A percentile compares a stretch with the other conserved stretches of the same genome.
Conservation (phyloP, 257 asterid species). For the Nicotiana benthamiana region DNA sequence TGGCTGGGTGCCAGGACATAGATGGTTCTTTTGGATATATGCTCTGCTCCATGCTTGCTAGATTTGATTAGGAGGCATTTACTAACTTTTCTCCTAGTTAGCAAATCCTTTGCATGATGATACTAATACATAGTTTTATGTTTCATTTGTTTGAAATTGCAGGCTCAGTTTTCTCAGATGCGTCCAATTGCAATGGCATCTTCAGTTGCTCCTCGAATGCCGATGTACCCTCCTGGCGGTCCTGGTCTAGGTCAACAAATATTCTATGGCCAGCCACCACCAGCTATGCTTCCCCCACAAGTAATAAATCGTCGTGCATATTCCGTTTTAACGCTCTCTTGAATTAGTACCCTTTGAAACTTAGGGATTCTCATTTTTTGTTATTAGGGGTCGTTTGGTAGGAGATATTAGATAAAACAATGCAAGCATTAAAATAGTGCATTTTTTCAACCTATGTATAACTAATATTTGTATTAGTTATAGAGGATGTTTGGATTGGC, state of each 20-base stretch:
- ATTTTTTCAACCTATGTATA: no score
- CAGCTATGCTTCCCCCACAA: slow-evolving; percentile 69
- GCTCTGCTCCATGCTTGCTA: not conserved
- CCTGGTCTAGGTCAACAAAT: slow-evolving; percentile 89
- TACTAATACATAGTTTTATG: not conserved
- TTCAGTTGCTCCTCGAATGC: slow-evolving; percentile 72
- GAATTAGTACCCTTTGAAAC: not conserved
- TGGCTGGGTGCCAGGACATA: not conserved
- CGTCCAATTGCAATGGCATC: slow-evolving; percentile 72
- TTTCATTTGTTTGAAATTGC: slow-evolving; percentile 1
- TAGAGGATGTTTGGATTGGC: no score
- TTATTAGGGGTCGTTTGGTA: not conserved
- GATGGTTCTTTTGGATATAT: not conserved
- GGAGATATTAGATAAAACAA: no score
- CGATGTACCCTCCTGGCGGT: slow-evolving; percentile 70
- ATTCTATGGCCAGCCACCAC: slow-evolving; percentile 85
- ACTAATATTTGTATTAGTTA: no score
- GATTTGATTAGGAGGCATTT: not conserved
- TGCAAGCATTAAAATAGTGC: no score
- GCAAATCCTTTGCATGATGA: not conserved
- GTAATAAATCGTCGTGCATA: slow-evolving; percentile 26
- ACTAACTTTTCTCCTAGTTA: not conserved
- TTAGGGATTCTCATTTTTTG: not conserved
- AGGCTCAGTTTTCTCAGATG: slow-evolving; percentile 92
- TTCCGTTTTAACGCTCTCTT: not conserved